Percentiles rank a stretch among this genome's conserved stretches.
These are phyloP conservation scores for Chamaecyparis obtusa DNA, from an alignment of 75 land plant genomes.

Conservation along the genomic window DNA sequence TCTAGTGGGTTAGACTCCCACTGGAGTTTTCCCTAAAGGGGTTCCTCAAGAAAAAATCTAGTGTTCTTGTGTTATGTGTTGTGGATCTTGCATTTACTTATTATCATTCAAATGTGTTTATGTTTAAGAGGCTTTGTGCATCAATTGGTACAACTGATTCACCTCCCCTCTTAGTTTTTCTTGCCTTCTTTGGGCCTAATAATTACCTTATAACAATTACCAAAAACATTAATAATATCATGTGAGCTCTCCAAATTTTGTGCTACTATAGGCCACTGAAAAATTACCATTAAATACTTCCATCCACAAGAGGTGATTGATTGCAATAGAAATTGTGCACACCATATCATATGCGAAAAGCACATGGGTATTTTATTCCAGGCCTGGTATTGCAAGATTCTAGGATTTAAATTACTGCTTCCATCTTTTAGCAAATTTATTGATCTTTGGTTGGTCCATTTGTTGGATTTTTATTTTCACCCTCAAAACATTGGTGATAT, in stretches of 20 bases:
- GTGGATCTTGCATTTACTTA: too few species aligned
- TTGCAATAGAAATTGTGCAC: conserved; percentile 17
- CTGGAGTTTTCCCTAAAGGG: too few species aligned
- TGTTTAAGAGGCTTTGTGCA: too few species aligned
- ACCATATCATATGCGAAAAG: conserved; percentile 27
- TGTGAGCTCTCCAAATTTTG: not conserved
- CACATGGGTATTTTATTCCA: conserved; percentile 12
- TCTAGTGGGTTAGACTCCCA: too few species aligned
- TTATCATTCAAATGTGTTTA: too few species aligned
- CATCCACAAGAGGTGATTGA: conserved; percentile 10
- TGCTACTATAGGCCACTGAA: not conserved
- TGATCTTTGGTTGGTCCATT: not conserved
- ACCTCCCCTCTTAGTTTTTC: too few species aligned
- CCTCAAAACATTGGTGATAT: not conserved
- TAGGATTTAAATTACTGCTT: not conserved
- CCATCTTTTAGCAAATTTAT: too few species aligned
- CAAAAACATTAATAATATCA: conserved; percentile 19
- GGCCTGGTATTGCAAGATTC: not conserved
- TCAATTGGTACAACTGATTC: too few species aligned
- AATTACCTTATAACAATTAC: not conserved
- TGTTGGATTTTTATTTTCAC: not conserved
- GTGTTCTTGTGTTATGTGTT: too few species aligned
- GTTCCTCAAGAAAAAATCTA: too few species aligned
- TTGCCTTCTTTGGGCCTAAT: too few species aligned
- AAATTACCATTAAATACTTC: conserved; percentile 12